A percentile compares a stretch with the other conserved stretches of the same genome.
These are phyloP conservation scores for Kluyveromyces wickerhamii DNA, from an alignment of 805 yeast species.

Conservation along the genomic window DNA sequence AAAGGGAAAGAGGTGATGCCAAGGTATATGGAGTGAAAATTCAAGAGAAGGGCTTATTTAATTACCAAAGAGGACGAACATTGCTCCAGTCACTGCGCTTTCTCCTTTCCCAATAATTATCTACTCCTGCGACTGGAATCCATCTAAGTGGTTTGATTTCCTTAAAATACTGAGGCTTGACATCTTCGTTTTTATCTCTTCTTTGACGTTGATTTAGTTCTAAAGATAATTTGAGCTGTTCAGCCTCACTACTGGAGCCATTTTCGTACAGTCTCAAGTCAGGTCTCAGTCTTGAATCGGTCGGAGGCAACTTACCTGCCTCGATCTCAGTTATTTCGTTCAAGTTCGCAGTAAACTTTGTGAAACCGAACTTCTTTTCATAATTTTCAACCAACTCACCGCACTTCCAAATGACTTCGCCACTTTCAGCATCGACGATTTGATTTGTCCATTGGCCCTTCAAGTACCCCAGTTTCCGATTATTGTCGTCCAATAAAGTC, in stretches of 20 bases:
- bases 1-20: too few species aligned
- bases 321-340: constrained; percentile 76
- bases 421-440: constrained; percentile 33
- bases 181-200: constrained; percentile 49
- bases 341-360: constrained; percentile 71
- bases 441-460: constrained; percentile 82
- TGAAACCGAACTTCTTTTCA: constrained; percentile 72
- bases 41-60: too few species aligned
- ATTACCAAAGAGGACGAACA: constrained; percentile 50
- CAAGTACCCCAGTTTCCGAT: constrained; percentile 16
- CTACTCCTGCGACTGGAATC: constrained; percentile 48
- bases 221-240: constrained; percentile 51
- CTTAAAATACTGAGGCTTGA: constrained; percentile 55
- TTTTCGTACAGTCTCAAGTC: constrained; percentile 68
- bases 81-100: constrained; percentile 53
- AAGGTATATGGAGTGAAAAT: too few species aligned
- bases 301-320: constrained; percentile 56
- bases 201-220: constrained; percentile 79
- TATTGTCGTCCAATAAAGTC: constrained; percentile 17
- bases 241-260: constrained; percentile 67
- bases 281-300: constrained; percentile 86
- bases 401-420: constrained; percentile 56
- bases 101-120: constrained; percentile 77
- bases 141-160: constrained; percentile 39
- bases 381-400: constrained; percentile 55